phyloP scores from a whole-genome alignment of 1,284 basidiomycete species.

The Termitomyces sp. region DNA sequence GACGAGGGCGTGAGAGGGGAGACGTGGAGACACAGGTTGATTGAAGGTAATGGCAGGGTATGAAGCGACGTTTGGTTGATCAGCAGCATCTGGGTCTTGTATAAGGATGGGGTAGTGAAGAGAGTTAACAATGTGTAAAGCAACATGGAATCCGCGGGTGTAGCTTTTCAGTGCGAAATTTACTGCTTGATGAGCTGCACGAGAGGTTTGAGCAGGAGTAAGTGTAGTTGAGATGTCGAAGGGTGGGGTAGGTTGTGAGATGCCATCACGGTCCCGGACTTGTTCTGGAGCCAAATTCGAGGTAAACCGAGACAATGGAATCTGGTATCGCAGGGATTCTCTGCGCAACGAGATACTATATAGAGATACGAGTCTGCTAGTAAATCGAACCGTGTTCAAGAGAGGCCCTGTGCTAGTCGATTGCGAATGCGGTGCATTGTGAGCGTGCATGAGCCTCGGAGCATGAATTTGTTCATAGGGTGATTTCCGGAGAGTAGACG shows the following conservation, averaged over 20 bases:
- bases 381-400: background rate
- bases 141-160: slow-evolving; percentile 42
- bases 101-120: slow-evolving; percentile 39
- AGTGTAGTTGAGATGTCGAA: slow-evolving; percentile 14
- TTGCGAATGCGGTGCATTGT: background rate
- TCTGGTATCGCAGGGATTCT: background rate
- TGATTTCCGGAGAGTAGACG: background rate
- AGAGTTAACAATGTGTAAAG: slow-evolving; percentile 50
- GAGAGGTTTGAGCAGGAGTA: slow-evolving; percentile 42
- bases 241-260: background rate
- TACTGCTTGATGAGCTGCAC: slow-evolving; percentile 50
- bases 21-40: slow-evolving; percentile 46
- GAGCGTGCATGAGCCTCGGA: background rate
- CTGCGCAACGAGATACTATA: background rate
- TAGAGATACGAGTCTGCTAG: background rate
- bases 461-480: background rate
- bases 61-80: slow-evolving; percentile 7
- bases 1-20: slow-evolving; percentile 57
- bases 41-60: slow-evolving; percentile 44
- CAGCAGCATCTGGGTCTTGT: slow-evolving; percentile 16
- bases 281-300: background rate
- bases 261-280: background rate
- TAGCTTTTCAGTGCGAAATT: slow-evolving; percentile 37
- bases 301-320: background rate
- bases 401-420: background rate